Percentiles rank a stretch among this genome's conserved stretches.
phyloP scores from a whole-genome alignment of 148 eudicot species.

The Rhododendron williamsianum region DNA sequence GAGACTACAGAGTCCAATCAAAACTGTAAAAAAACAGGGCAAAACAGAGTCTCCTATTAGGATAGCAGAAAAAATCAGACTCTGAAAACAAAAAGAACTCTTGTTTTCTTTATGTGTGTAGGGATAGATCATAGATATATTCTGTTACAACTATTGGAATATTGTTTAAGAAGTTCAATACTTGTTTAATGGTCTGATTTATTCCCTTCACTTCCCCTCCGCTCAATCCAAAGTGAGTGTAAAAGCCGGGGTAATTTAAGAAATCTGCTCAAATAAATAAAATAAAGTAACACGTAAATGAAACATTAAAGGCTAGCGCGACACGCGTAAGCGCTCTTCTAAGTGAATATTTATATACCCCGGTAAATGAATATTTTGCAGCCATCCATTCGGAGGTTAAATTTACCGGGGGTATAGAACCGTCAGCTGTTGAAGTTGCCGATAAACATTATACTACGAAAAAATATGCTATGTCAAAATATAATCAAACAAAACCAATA shows the following conservation, averaged over 20 bases:
- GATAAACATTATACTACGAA: neutral
- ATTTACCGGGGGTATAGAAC: neutral
- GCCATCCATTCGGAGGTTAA: neutral
- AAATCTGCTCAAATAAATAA: neutral
- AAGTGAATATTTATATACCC: neutral
- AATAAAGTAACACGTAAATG: neutral
- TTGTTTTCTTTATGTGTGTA: too few relatives aligned
- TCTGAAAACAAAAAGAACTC: neutral
- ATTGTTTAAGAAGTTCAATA: neutral
- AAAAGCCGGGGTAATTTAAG: neutral
- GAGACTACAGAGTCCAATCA: neutral
- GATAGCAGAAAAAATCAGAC: neutral
- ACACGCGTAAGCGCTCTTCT: neutral
- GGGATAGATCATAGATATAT: neutral
- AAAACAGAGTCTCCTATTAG: neutral
- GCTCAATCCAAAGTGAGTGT: neutral
- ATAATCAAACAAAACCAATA: neutral
- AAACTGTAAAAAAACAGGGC: neutral
- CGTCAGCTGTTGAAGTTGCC: neutral
- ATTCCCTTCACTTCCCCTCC: neutral
- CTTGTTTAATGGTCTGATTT: neutral
- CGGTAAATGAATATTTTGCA: neutral
- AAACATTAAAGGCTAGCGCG: neutral
- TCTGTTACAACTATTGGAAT: neutral
- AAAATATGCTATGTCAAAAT: neutral